These are phyloP conservation scores for Dictyostelium capitatum DNA, from an alignment of 78 protist genomes.

Conservation along the genomic window DNA sequence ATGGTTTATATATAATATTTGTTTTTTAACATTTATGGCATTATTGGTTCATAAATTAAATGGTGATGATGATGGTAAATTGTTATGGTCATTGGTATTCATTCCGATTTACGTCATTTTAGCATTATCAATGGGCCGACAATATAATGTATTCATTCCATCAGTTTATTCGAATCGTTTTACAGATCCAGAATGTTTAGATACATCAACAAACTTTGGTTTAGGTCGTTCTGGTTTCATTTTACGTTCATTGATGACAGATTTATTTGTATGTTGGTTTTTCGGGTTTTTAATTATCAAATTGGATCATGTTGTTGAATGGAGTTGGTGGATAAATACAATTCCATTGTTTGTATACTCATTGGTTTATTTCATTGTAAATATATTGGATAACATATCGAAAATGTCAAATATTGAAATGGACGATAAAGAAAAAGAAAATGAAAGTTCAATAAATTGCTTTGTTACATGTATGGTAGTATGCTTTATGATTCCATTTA, in stretches of 20 bases:
- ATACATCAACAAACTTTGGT: conserved; percentile 14
- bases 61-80: background rate
- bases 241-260: background rate
- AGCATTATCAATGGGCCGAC: background rate
- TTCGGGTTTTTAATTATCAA: conserved; percentile 6
- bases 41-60: background rate
- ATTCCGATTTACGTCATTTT: conserved; percentile 33
- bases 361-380: background rate
- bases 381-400: background rate
- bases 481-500: conserved; percentile 1
- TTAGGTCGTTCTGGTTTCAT: conserved; percentile 36
- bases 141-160: background rate
- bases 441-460: background rate
- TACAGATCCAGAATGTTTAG: background rate
- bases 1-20: background rate
- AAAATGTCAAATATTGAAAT: background rate
- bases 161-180: conserved; percentile 3
- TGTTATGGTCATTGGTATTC: conserved; percentile 48
- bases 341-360: conserved; percentile 32
- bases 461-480: background rate
- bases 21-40: background rate
- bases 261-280: background rate
- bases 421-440: background rate
- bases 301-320: conserved; percentile 28
- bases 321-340: conserved; percentile 67